These are phyloP conservation scores for Alisma plantagoaquatica DNA, from an alignment of 106 monocot genomes.

Conservation along the genomic window DNA sequence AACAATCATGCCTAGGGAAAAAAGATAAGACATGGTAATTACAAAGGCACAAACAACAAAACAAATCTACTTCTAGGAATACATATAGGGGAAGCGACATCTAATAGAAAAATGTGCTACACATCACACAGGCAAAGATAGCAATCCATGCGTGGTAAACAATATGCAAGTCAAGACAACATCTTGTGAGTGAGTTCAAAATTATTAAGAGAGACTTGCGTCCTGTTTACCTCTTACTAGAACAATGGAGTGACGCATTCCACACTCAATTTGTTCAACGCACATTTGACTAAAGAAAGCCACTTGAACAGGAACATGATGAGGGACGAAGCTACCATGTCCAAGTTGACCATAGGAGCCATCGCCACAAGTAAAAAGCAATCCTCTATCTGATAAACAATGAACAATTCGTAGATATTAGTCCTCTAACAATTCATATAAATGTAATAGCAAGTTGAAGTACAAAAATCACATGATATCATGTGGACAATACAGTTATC, in stretches of 20 bases:
- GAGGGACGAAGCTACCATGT: conserved; percentile 10
- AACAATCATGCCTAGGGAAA: background rate
- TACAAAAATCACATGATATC: no score
- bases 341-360: conserved; percentile 23
- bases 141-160: background rate
- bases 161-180: background rate
- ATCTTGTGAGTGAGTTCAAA: background rate
- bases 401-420: background rate
- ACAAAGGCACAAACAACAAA: background rate
- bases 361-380: conserved; percentile 22
- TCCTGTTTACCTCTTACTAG: conserved; percentile 3
- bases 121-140: background rate
- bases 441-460: no score
- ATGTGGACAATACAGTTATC: no score
- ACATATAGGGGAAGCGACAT: no score
- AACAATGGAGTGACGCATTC: conserved; percentile 20
- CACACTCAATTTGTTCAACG: conserved; percentile 15
- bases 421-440: background rate
- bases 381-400: conserved; percentile 4
- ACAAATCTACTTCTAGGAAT: background rate
- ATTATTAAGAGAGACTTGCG: background rate
- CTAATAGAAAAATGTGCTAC: background rate
- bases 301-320: conserved; percentile 9
- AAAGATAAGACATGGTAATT: background rate
- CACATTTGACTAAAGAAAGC: conserved; percentile 4